Base-by-base conservation (phyloP, 768 basidiomycete genomes). In the Lanmaoa pseudosensibilis region DNA sequence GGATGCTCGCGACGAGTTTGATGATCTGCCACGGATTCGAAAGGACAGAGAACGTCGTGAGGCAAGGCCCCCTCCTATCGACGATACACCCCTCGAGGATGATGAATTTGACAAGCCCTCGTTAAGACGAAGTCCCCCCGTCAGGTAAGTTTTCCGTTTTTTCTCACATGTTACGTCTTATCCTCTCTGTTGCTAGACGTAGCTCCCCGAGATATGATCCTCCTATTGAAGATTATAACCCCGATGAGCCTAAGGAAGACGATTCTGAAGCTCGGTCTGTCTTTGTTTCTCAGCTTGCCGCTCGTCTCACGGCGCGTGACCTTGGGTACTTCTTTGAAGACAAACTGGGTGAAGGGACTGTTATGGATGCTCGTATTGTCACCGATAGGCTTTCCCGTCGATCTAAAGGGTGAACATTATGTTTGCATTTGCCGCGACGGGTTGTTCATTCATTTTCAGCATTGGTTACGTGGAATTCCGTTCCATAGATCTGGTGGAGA, bases 241-340 rank as follows among this genome's bases (percentile, higher is more conserved):
- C 87, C 32, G 92, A 96, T 63, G 94, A 98, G 61, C 88, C 89
- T 8, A 89, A 88, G 66, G 92, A 94, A 73, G 94, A 98, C 70
- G 96, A 98, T 69, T 94, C 93, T 54, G 97, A 98, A 85, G 89
- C 92, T 69, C 90, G 97, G 74, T 98, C 97, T 66, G 93, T 98
- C 64, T 98, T 98, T 76, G 94, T 97, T 70, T 96, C 95, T 66
- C 97, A 98, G 77, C 87, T 99, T 71, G 93, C 97, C 66, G 94
- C 94, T 59, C 88, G 94, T 69, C 85, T 98, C 71, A 98, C 95
- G 56, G 94, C 95, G 65, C 86, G 94, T 71, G 97, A 99, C 78
- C 79, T 99, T 75, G 95, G 95, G 62, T 92, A 94, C 76, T 99
- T 99, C 80, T 98, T 99, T 69, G 96, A 98, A 79, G 91, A 96